A percentile compares a stretch with the other conserved stretches of the same genome.
phyloP scores from a whole-genome alignment of 345 rosid genomes.

The Alliaria petiolata region DNA sequence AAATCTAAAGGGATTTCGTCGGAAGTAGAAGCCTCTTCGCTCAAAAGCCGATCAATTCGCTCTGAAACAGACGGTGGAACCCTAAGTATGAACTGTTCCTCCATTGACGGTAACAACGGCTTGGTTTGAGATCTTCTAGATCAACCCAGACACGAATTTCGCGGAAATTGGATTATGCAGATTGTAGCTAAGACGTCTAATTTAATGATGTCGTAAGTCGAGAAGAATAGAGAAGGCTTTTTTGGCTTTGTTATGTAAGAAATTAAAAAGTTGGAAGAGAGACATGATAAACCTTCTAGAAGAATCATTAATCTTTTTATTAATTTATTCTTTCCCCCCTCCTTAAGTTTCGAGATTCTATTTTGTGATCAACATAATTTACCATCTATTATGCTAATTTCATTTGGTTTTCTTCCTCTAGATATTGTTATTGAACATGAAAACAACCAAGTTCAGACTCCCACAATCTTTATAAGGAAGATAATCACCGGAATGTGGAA shows the following conservation, averaged over 20 bases:
- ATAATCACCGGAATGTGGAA: not conserved
- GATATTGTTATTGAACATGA: not conserved
- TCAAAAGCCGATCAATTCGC: slow-evolving; percentile 66
- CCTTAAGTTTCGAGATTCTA: not conserved
- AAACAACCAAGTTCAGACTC: not conserved
- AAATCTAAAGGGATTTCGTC: slow-evolving; percentile 85
- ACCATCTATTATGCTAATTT: not conserved
- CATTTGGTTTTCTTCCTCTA: not conserved
- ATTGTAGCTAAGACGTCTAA: too few species aligned
- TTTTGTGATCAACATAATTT: not conserved
- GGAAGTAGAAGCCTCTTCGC: slow-evolving; percentile 56
- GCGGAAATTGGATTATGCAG: too few species aligned
- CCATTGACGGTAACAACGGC: slow-evolving; percentile 39
- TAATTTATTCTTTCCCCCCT: not conserved
- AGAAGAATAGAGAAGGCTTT: too few species aligned
- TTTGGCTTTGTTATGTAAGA: not conserved
- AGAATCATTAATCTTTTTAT: not conserved
- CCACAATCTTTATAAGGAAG: not conserved
- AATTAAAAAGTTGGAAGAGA: not conserved
- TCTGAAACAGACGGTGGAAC: slow-evolving; percentile 91
- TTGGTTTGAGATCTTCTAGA: too few species aligned
- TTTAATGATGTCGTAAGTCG: too few species aligned
- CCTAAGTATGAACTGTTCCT: slow-evolving; percentile 91
- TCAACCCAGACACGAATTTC: not conserved
- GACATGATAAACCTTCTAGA: not conserved